A percentile compares a stretch with the other conserved stretches of the same genome.
These are phyloP conservation scores for Backusella parvicylindrica DNA, from an alignment of 192 early-diverging fungal genomes.

Conservation along the genomic window DNA sequence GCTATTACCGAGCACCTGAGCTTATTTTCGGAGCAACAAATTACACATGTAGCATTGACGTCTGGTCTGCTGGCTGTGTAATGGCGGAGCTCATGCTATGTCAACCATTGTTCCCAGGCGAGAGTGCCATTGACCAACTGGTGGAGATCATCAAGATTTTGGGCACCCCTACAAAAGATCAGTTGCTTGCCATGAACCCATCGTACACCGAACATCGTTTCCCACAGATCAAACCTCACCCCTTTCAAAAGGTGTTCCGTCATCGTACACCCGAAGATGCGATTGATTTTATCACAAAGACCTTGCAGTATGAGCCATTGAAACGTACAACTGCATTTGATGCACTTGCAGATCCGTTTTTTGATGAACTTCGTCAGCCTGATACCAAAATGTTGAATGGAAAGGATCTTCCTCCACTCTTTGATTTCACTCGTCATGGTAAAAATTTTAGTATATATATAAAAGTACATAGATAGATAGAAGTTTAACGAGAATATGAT, in stretches of 20 bases:
- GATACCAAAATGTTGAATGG: slow-evolving; percentile 77
- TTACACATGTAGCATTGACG: slow-evolving; percentile 85
- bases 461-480: background rate
- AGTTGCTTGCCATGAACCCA: slow-evolving; percentile 95
- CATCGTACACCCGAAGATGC: slow-evolving; percentile 78
- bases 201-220: slow-evolving; percentile 98
- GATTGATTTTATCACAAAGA: slow-evolving; percentile 74
- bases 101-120: slow-evolving; percentile 90
- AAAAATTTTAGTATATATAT: background rate
- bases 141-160: slow-evolving; percentile 99
- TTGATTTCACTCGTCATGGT: slow-evolving; percentile 82
- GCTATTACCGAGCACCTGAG: slow-evolving; percentile 95
- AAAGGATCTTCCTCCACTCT: slow-evolving; percentile 78
- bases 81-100: slow-evolving; percentile 95
- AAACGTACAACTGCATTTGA: slow-evolving; percentile 83
- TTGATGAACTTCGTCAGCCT: slow-evolving; percentile 91
- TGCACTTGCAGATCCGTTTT: slow-evolving; percentile 90
- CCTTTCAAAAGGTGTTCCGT: slow-evolving; percentile 85
- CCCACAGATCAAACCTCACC: slow-evolving; percentile 91
- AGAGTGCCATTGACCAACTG: slow-evolving; percentile 95
- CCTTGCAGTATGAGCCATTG: slow-evolving; percentile 89
- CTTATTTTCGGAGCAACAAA: slow-evolving; percentile 93
- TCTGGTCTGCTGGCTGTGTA: slow-evolving; percentile 95
- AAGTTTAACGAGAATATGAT: no score
- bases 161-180: slow-evolving; percentile 92